These are phyloP conservation scores for Fusarium oligoseptatum DNA, from an alignment of 2,329 filamentous ascomycete genomes.

Conservation along the genomic window DNA sequence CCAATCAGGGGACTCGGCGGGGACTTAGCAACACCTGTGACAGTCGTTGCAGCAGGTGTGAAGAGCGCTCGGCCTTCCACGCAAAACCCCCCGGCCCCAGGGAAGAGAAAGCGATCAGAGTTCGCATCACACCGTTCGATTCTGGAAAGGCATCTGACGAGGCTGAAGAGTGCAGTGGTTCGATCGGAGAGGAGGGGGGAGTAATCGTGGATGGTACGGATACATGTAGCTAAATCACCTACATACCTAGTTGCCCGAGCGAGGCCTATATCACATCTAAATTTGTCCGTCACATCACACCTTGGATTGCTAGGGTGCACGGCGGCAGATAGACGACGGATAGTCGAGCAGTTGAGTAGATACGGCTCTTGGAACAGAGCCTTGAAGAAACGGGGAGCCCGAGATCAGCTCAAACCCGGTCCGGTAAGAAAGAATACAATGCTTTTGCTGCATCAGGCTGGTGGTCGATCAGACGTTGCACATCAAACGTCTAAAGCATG, in stretches of 20 bases:
- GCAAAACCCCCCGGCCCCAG: slow-evolving; percentile 24
- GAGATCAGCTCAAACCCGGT: slow-evolving; percentile 39
- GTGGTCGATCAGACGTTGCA: slow-evolving; percentile 42
- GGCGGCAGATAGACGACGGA: slow-evolving; percentile 20
- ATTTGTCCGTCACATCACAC: slow-evolving; percentile 43
- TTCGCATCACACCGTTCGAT: slow-evolving; percentile 46
- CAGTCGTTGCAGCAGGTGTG: slow-evolving; percentile 42
- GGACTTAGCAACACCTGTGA: slow-evolving; percentile 39
- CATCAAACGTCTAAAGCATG: slow-evolving; percentile 21
- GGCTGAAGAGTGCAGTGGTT: slow-evolving; percentile 38
- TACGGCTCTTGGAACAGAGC: neutral
- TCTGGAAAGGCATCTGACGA: slow-evolving; percentile 44
- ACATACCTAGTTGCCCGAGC: slow-evolving; percentile 5
- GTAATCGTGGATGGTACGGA: slow-evolving; percentile 19
- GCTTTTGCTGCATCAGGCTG: slow-evolving; percentile 39
- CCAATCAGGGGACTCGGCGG: slow-evolving; percentile 25
- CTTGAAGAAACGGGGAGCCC: slow-evolving; percentile 5
- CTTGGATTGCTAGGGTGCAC: slow-evolving; percentile 1
- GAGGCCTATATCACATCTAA: slow-evolving; percentile 31
- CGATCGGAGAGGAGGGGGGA: slow-evolving; percentile 34
- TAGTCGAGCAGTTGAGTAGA: neutral
- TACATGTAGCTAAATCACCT: neutral
- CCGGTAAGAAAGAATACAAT: slow-evolving; percentile 39
- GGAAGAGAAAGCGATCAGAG: slow-evolving; percentile 26
- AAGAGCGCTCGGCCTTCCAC: slow-evolving; percentile 26